These are phyloP conservation scores for Pseudopediastrum boryanum DNA, from an alignment of 139 green algal species.

Conservation along the genomic window DNA sequence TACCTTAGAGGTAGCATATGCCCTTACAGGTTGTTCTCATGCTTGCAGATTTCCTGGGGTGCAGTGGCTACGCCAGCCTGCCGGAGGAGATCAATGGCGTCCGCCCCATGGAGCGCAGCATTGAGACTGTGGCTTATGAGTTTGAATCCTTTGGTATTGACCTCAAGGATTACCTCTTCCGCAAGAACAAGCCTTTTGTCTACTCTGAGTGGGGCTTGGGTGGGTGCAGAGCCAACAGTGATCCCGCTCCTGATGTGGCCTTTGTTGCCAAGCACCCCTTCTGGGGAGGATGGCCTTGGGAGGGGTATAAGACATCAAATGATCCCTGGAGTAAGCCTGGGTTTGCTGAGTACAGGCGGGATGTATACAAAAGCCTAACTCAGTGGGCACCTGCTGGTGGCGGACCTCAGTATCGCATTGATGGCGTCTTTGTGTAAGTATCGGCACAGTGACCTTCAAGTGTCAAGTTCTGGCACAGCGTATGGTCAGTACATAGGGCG, in stretches of 20 bases:
- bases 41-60: too few relatives aligned
- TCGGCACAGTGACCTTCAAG: not conserved
- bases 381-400: not conserved
- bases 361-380: not conserved
- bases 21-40: too few relatives aligned
- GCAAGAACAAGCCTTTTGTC: not conserved
- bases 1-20: too few relatives aligned
- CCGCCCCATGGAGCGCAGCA: constrained; percentile 2
- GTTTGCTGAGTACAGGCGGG: not conserved
- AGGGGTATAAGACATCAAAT: too few relatives aligned
- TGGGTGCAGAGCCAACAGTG: constrained; percentile 1
- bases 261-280: too few relatives aligned
- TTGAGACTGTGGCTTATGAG: constrained; percentile 13
- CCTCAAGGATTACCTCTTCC: constrained; percentile 8
- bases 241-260: too few relatives aligned
- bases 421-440: constrained; percentile 12
- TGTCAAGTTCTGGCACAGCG: not conserved
- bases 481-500: not conserved
- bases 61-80: too few relatives aligned
- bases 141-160: constrained; percentile 11
- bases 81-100: too few relatives aligned
- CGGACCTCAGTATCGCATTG: constrained; percentile 5
- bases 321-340: too few relatives aligned
- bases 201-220: constrained; percentile 11
- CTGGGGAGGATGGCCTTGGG: too few relatives aligned